Evolutionary conservation across 495 filamentous ascomycete genomes (phyloP), one percentile per base, ranked within the genome.

Genomic region (Tuber microsphaerosporum): DNA sequence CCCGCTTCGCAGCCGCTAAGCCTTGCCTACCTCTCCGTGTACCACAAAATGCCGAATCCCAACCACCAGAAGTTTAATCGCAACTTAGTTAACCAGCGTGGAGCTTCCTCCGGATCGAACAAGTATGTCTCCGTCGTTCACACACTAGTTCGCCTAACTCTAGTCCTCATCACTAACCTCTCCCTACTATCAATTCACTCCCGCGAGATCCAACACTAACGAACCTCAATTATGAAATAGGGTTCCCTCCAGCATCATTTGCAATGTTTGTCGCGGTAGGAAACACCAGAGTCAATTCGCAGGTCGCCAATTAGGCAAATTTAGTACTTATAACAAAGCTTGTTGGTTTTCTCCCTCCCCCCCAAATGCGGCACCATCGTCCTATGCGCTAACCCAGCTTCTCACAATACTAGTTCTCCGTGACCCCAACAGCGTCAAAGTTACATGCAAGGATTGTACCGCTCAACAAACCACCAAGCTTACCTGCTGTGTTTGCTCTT

Each of bases 401-500:
- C 26, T 37, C 14, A 34, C 17, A 20, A 46, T 9, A 69, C 31
- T n/a, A 79, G 76, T n/a, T 44, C 14, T 71, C 19, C 77, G 77
- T 34, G 71, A 75, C 46, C 70, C 77, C 31, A 31, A n/a, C 0
- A 34, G 41, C 5, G 26, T 79, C 68, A 75, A 69, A 17, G 79
- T 83, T 51, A 83, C 82, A 8, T 85, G 84, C 75, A 78, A 74
- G 42, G 41, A 39, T 14, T 85, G 84, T 71, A 82, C 82, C 56
- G 82, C 84, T 22, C 68, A 51, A 16, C 84, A 84, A 76, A 76
- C 80, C 1, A 72, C 74, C 22, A 82, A 86, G 75, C 75, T 86
- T 46, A 74, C 73, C 31, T 86, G 85, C 78, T 78, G 34, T 37
- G 80, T 81, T 69, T 90, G 89, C 75, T 79, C 83, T 10, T 73